phyloP scores from a whole-genome alignment of 1,139 yeast genomes.

The Diutina catenulata region DNA sequence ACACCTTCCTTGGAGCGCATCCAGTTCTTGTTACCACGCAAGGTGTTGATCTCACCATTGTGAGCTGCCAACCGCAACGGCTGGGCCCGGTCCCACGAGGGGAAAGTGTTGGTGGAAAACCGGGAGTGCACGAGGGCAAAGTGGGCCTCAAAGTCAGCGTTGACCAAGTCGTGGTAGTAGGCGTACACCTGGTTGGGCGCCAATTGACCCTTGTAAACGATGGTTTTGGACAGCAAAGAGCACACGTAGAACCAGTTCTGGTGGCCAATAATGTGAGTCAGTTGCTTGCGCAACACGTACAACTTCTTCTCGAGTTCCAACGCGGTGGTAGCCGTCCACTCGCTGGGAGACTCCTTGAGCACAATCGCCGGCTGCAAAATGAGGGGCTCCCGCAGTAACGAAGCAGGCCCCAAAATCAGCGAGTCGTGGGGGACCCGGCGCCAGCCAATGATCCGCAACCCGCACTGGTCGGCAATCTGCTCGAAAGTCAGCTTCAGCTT shows the following conservation, averaged over 20 bases:
- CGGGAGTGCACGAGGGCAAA: slow-evolving; percentile 95
- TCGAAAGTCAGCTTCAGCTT: slow-evolving; percentile 71
- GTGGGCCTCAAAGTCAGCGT: slow-evolving; percentile 89
- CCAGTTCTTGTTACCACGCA: slow-evolving; percentile 98
- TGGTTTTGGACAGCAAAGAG: slow-evolving; percentile 78
- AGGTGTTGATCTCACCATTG: slow-evolving; percentile 95
- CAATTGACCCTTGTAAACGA: slow-evolving; percentile 95
- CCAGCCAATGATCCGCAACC: slow-evolving; percentile 85
- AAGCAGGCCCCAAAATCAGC: slow-evolving; percentile 87
- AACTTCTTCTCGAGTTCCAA: slow-evolving; percentile 70
- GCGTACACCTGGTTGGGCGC: slow-evolving; percentile 94
- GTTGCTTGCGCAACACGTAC: slow-evolving; percentile 77
- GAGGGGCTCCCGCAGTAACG: slow-evolving; percentile 84
- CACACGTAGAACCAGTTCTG: slow-evolving; percentile 98
- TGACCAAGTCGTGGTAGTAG: slow-evolving; percentile 85
- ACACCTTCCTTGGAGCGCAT: slow-evolving; percentile 98
- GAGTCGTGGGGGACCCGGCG: slow-evolving; percentile 94
- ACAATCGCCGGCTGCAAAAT: slow-evolving; percentile 85
- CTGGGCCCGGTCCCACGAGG: slow-evolving; percentile 99
- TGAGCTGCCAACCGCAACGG: slow-evolving; percentile 97
- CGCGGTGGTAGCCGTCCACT: slow-evolving; percentile 13
- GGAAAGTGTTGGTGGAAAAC: slow-evolving; percentile 96
- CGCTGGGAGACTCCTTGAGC: slow-evolving; percentile 27
- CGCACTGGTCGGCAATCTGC: slow-evolving; percentile 63
- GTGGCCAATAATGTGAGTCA: slow-evolving; percentile 82